These are phyloP conservation scores for Coniella lustricola DNA, from an alignment of 2,329 filamentous ascomycete species.

Conservation along the genomic window DNA sequence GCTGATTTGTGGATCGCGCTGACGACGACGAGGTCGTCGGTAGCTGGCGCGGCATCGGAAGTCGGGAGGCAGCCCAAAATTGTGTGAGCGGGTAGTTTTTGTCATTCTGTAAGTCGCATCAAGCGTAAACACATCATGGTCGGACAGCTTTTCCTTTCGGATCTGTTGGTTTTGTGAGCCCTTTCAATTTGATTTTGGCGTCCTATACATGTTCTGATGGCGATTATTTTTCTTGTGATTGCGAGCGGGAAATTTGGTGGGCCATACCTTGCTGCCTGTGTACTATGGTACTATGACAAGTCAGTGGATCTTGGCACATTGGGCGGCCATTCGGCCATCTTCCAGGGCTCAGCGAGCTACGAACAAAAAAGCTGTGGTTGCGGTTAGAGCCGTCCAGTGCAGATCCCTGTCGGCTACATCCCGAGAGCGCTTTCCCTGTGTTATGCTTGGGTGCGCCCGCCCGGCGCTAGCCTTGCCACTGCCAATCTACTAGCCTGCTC, in stretches of 20 bases:
- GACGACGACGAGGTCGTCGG: constrained; percentile 2
- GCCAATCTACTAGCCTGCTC: too few relatives aligned
- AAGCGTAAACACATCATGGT: too few relatives aligned
- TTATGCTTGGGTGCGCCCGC: too few relatives aligned
- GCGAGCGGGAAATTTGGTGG: not conserved
- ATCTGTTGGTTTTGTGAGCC: too few relatives aligned
- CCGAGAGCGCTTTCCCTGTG: not conserved
- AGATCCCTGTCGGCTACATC: constrained; percentile 4
- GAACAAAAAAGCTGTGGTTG: not conserved
- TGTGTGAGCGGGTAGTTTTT: not conserved
- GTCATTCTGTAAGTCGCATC: too few relatives aligned
- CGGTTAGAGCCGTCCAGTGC: constrained; percentile 2
- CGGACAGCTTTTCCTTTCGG: too few relatives aligned
- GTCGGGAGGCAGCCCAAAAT: constrained; percentile 1
- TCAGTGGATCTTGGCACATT: too few relatives aligned
- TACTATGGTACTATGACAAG: too few relatives aligned
- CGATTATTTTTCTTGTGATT: not conserved
- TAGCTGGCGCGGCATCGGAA: not conserved
- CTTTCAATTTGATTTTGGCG: too few relatives aligned
- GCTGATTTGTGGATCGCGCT: constrained; percentile 1
- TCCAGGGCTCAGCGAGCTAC: not conserved
- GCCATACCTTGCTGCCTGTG: not conserved
- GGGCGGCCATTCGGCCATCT: not conserved
- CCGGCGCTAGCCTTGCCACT: too few relatives aligned
- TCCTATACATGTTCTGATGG: too few relatives aligned